Evolutionary conservation across 345 rosid genomes (phyloP).

Genomic region (Salix dunnii): DNA sequence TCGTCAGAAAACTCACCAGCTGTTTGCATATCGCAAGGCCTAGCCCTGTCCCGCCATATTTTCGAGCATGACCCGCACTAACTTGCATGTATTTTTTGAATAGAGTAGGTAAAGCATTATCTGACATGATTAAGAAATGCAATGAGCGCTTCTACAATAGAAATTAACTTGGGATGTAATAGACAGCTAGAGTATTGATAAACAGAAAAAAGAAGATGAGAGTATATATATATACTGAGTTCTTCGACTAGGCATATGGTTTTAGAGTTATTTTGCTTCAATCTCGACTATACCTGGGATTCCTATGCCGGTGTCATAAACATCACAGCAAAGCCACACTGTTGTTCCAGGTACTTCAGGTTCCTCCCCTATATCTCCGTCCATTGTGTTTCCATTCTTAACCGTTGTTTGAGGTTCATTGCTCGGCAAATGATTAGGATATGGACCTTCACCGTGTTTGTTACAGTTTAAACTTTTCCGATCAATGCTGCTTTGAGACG

Average conservation of each 20-base stretch:
- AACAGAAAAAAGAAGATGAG: not conserved
- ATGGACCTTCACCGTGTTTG: conserved; percentile 13
- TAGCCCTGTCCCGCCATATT: conserved; percentile 94
- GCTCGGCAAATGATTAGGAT: conserved; percentile 10
- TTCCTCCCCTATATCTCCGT: conserved; percentile 37
- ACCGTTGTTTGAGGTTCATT: conserved; percentile 32
- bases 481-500: conserved; percentile 25
- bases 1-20: conserved; percentile 49
- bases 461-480: conserved; percentile 21
- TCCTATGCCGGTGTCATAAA: conserved; percentile 91
- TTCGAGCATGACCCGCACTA: conserved; percentile 88
- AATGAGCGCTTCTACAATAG: not conserved
- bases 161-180: conserved; percentile 1
- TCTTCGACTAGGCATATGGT: not conserved
- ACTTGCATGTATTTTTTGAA: conserved; percentile 96
- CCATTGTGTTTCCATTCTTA: conserved; percentile 23
- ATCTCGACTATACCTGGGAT: conserved; percentile 58
- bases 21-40: conserved; percentile 99
- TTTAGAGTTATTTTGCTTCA: not conserved
- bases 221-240: not conserved
- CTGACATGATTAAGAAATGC: conserved; percentile 41
- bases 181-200: not conserved
- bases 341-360: conserved; percentile 39
- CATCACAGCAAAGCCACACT: conserved; percentile 89
- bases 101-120: conserved; percentile 76